Conservation (phyloP, 2,329 filamentous ascomycete species). For the Teratosphaeria pseudoeucalypti region DNA sequence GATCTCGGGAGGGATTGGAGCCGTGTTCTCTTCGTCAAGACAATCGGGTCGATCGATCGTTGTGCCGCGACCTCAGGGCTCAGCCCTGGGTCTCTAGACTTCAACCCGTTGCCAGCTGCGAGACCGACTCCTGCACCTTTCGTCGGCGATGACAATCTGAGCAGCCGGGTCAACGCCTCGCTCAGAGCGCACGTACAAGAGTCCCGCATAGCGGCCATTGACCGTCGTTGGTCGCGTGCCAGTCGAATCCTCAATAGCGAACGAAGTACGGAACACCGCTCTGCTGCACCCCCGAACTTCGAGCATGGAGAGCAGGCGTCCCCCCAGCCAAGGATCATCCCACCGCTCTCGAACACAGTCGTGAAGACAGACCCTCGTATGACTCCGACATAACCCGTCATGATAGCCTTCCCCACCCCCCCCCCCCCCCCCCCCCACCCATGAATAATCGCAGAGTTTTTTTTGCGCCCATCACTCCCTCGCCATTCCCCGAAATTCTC, state of each 20-base stretch:
- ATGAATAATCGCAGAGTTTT: too few relatives aligned
- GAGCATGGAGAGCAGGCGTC: constrained; percentile 9
- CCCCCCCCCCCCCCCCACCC: too few relatives aligned
- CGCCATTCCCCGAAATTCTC: not conserved
- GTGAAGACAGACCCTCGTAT: not conserved
- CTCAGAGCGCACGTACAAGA: constrained; percentile 29
- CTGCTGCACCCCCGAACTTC: constrained; percentile 13
- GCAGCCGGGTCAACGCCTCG: constrained; percentile 31
- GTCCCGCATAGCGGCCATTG: constrained; percentile 32
- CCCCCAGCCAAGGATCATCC: constrained; percentile 27
- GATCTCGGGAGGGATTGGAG: constrained; percentile 20
- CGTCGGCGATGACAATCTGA: constrained; percentile 33
- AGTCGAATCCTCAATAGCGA: constrained; percentile 34
- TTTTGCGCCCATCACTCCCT: not conserved
- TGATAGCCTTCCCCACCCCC: not conserved
- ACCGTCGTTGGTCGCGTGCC: constrained; percentile 33
- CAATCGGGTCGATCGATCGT: constrained; percentile 37
- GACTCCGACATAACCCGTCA: not conserved
- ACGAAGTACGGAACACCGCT: constrained; percentile 28
- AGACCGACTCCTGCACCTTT: constrained; percentile 36
- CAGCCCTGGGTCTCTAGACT: constrained; percentile 20
- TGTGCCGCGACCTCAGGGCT: constrained; percentile 28
- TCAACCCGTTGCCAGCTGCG: constrained; percentile 29
- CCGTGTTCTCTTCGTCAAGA: constrained; percentile 35
- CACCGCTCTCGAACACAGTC: constrained; percentile 25